Conservation (phyloP, 2,329 filamentous ascomycete species). For the Byssothecium circinans region DNA sequence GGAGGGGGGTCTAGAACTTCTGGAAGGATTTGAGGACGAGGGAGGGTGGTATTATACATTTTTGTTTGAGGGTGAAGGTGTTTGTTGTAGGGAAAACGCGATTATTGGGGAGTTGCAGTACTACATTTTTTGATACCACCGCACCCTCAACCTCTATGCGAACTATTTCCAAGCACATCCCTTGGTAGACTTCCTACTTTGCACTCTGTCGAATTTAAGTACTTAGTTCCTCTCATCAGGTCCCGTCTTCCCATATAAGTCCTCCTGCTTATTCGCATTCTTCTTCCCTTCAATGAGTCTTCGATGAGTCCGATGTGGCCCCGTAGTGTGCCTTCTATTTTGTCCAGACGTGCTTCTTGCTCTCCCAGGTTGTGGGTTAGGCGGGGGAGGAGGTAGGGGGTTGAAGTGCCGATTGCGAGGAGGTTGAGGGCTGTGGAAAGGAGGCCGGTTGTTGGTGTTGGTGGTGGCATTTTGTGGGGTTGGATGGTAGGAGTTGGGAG, state of each 20-base stretch:
- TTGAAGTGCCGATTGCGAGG: conserved; percentile 21
- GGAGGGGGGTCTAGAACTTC: too few relatives aligned
- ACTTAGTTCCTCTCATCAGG: conserved; percentile 25
- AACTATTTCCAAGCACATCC: too few relatives aligned
- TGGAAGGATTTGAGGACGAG: too few relatives aligned
- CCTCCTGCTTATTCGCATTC: conserved; percentile 39
- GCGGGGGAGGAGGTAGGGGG: conserved; percentile 33
- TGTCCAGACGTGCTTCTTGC: conserved; percentile 52
- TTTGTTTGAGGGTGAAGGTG: too few relatives aligned
- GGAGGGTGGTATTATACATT: too few relatives aligned
- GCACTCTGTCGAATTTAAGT: too few relatives aligned
- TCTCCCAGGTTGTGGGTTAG: conserved; percentile 51
- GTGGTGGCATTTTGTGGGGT: background rate
- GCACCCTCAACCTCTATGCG: too few relatives aligned
- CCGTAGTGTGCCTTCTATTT: conserved; percentile 51
- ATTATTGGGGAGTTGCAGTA: too few relatives aligned
- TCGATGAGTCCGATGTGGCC: conserved; percentile 54
- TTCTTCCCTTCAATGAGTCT: conserved; percentile 49
- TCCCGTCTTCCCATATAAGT: conserved; percentile 33
- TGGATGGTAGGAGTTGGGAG: too few relatives aligned
- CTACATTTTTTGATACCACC: too few relatives aligned
- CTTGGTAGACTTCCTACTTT: too few relatives aligned
- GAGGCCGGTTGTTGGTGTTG: conserved; percentile 5
- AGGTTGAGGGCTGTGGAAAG: conserved; percentile 20
- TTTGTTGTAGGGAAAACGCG: too few relatives aligned